These are phyloP conservation scores for Xylaria sp. DNA, from an alignment of 495 filamentous ascomycete genomes.

Conservation along the genomic window DNA sequence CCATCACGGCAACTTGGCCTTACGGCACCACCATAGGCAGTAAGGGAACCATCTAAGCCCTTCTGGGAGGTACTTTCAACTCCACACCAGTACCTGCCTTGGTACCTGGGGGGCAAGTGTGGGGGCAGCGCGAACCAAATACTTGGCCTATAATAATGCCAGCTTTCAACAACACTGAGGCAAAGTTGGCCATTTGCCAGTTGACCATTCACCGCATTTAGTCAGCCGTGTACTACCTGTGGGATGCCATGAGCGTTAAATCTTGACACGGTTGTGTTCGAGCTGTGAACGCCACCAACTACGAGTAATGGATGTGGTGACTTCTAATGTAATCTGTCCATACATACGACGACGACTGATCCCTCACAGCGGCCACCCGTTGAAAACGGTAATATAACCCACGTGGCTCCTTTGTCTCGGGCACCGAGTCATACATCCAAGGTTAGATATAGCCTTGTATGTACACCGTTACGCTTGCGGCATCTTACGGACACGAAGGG, in stretches of 20 bases:
- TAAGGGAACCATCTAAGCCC: constrained; percentile 2
- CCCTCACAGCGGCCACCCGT: background rate
- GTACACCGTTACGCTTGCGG: background rate
- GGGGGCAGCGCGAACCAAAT: background rate
- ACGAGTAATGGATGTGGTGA: background rate
- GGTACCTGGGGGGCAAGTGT: background rate
- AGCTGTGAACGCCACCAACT: background rate
- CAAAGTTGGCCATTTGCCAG: background rate
- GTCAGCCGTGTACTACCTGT: background rate
- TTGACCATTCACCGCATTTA: background rate
- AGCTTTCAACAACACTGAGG: background rate
- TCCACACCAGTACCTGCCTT: background rate
- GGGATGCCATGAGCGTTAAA: background rate
- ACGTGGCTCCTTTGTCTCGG: constrained; percentile 22
- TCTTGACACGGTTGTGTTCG: background rate
- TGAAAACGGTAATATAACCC: constrained; percentile 9
- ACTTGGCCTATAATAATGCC: constrained; percentile 14
- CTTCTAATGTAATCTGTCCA: constrained; percentile 12
- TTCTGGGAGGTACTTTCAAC: background rate
- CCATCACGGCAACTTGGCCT: constrained; percentile 24
- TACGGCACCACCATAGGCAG: background rate
- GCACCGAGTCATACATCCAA: background rate
- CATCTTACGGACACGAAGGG: background rate
- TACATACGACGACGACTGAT: background rate
- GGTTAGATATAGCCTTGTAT: background rate